These are phyloP conservation scores for Akanthomyces lecanii DNA, from an alignment of 2,329 filamentous ascomycete species.

Conservation along the genomic window DNA sequence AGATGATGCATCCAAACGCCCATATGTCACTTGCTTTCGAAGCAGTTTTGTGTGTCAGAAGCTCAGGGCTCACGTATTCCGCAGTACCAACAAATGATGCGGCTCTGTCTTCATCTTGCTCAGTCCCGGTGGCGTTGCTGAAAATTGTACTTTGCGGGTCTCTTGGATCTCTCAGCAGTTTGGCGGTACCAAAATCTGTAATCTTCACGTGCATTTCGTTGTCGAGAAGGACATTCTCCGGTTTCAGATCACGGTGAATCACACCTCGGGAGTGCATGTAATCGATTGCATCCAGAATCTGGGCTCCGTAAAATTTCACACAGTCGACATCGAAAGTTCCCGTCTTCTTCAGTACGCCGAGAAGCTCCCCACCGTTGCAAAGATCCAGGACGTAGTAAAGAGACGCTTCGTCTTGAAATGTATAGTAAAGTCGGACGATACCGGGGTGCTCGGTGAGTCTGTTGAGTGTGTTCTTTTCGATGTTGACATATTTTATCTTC, in stretches of 20 bases:
- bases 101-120: conserved; percentile 65
- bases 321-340: conserved; percentile 94
- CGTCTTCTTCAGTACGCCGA: conserved; percentile 91
- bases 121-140: conserved; percentile 33
- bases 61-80: conserved; percentile 95
- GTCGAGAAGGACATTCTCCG: conserved; percentile 93
- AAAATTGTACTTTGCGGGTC: conserved; percentile 33
- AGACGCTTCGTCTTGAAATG: conserved; percentile 94
- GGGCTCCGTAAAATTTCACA: conserved; percentile 86
- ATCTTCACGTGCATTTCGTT: conserved; percentile 98
- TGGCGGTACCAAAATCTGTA: conserved; percentile 98
- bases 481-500: conserved; percentile 99
- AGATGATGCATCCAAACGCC: conserved; percentile 98
- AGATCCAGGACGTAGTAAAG: conserved; percentile 96
- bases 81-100: conserved; percentile 97
- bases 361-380: conserved; percentile 84
- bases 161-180: conserved; percentile 58
- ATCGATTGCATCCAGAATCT: conserved; percentile 92
- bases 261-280: conserved; percentile 98
- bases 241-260: conserved; percentile 94
- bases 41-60: conserved; percentile 94
- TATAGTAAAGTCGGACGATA: conserved; percentile 95
- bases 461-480: conserved; percentile 97
- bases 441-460: conserved; percentile 93
- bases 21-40: conserved; percentile 97